phyloP scores from a whole-genome alignment of 257 asterid genomes.

The Nicotiana obtusifolia region DNA sequence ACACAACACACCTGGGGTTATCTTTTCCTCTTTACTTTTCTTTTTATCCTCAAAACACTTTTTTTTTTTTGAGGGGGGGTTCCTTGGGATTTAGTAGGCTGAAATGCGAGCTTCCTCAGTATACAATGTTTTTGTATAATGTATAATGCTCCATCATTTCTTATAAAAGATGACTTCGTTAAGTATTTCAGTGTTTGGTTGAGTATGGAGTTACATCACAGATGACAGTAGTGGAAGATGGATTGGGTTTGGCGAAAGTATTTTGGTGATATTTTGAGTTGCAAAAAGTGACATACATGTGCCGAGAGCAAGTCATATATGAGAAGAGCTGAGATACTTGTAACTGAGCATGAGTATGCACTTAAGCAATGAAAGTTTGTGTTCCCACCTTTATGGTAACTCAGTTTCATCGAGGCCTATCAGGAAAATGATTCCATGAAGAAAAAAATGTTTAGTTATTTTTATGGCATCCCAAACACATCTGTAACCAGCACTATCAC shows the following conservation, averaged over 20 bases:
- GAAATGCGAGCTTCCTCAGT: not conserved
- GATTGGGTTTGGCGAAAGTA: not conserved
- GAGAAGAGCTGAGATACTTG: not conserved
- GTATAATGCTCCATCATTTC: not conserved
- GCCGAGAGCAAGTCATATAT: not conserved
- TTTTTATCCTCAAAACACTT: not conserved
- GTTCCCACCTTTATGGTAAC: not conserved
- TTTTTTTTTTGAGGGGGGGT: not conserved
- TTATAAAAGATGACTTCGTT: not conserved
- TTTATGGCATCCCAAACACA: not conserved
- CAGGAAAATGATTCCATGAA: not conserved
- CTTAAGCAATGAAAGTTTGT: not conserved
- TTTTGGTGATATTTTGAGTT: not conserved
- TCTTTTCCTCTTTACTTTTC: not conserved
- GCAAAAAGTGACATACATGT: not conserved
- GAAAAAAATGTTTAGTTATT: not conserved
- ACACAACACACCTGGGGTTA: not conserved
- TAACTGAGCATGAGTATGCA: not conserved
- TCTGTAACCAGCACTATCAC: not conserved
- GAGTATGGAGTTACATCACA: not conserved
- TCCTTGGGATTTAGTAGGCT: not conserved
- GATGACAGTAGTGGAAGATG: not conserved
- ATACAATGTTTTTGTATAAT: not conserved
- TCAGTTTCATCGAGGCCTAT: not conserved
- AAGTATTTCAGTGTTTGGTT: not conserved